A percentile compares a stretch with the other conserved stretches of the same genome.
phyloP scores from a whole-genome alignment of 164 flowering plant genomes.

The Stephania japonica region DNA sequence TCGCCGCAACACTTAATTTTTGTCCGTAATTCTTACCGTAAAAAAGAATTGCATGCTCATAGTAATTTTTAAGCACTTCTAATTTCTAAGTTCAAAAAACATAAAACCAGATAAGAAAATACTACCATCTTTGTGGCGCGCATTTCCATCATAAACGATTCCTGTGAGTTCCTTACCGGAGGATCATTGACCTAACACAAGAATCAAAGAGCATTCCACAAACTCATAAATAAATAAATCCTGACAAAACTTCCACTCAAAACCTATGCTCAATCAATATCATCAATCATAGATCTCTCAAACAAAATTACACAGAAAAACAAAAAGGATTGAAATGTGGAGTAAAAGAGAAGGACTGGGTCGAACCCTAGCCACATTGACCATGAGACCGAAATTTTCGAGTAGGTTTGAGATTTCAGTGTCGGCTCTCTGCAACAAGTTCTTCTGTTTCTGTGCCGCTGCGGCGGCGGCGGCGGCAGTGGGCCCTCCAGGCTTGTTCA shows the following conservation, averaged over 20 bases:
- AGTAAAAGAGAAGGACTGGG: neutral
- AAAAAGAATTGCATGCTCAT: too few species aligned
- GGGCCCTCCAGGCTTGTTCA: constrained; percentile 50
- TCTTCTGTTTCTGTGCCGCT: constrained; percentile 89
- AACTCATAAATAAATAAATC: neutral
- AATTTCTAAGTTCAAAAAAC: neutral
- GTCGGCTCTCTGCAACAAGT: constrained; percentile 69
- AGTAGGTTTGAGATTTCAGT: constrained; percentile 61
- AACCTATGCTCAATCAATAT: neutral
- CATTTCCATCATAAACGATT: constrained; percentile 95
- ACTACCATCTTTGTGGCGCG: constrained; percentile 86
- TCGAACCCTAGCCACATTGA: constrained; percentile 63
- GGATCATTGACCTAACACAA: constrained; percentile 66
- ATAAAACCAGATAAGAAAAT: neutral
- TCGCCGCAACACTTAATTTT: too few species aligned
- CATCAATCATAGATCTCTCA: neutral
- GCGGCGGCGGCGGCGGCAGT: constrained; percentile 76
- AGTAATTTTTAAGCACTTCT: neutral
- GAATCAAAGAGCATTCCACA: constrained; percentile 6
- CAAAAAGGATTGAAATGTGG: neutral
- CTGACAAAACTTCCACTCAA: neutral
- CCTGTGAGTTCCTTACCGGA: constrained; percentile 86
- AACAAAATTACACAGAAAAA: neutral
- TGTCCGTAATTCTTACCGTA: too few species aligned
- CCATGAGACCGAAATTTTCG: constrained; percentile 67